Base-by-base conservation (phyloP, 2,329 filamentous ascomycete genomes). In the Trichoderma breve region DNA sequence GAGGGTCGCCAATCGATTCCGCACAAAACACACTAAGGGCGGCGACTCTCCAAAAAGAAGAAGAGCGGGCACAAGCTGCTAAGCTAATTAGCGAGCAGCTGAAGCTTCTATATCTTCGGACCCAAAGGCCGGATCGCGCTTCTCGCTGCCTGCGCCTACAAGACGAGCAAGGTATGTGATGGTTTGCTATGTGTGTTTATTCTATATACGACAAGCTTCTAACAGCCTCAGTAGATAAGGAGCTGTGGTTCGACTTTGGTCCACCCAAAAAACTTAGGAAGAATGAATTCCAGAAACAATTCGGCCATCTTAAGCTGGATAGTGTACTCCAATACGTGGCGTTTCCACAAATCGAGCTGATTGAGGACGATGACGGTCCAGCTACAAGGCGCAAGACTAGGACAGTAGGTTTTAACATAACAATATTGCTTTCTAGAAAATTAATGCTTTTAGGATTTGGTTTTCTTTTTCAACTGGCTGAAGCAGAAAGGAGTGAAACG, bases 231-330 rank as follows among this genome's bases (percentile, higher is more conserved):
- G 2, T 39, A 68, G 51, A 60, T 15, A 58, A 68, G 32, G 65
- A 68, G 26, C 15, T 68, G 14, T 68, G 65, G 65, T 68, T 68
- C n/a, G 65, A 68, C 47, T 68, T 68, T 43, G 51, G 65, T 4
- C 65, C 47, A n/a, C 15, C 21, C 3, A 58, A 18, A 5, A 68
- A 39, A 30, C 14, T 68, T 12, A n/a, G 65, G 6, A 60, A n/a
- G 11, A n/a, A 14, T 2, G 65, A 68, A 4, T 68, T 68, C 4
- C n/a, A 68, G 15, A 30, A 57, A 2, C 30, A 43, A 26, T 68
- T 68, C 24, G 26, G 32, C 8, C 65, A 60, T 60, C 30, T 68
- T 5, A n/a, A 32, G n/a, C 39, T 68, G 21, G n/a, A 68, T 43
- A 39, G 21, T 60, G 24, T 68, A 5, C 51, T 60, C 3, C 47